phyloP scores from a whole-genome alignment of 108 stramenopile genomes.

The Ochromonas danica region DNA sequence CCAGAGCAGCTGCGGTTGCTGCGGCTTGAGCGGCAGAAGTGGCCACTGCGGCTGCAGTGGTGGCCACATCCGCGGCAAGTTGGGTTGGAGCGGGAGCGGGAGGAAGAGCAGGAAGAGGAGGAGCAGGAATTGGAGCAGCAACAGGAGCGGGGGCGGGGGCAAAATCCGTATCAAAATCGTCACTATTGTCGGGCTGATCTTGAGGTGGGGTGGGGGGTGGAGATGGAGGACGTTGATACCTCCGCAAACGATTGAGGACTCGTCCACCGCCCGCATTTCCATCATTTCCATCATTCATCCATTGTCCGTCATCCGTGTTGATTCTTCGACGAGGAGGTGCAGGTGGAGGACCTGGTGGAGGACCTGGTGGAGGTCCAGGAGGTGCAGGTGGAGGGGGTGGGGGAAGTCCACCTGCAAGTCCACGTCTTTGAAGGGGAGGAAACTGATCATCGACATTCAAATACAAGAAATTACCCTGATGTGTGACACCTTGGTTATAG shows the following conservation, averaged over 20 bases:
- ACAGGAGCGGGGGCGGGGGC: slow-evolving; percentile 11
- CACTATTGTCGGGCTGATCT: slow-evolving; percentile 9
- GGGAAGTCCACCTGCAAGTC: slow-evolving; percentile 13
- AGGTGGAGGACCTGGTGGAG: slow-evolving; percentile 12
- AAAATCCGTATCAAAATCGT: slow-evolving; percentile 17
- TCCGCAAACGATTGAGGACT: slow-evolving; percentile 14
- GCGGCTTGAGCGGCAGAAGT: slow-evolving; percentile 12
- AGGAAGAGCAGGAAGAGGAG: slow-evolving; percentile 13
- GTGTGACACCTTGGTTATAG: slow-evolving; percentile 15
- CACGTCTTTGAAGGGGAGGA: slow-evolving; percentile 13
- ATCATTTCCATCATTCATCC: slow-evolving; percentile 16
- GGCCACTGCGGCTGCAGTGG: slow-evolving; percentile 12
- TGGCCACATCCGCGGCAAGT: slow-evolving; percentile 12
- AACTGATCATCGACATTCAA: slow-evolving; percentile 16
- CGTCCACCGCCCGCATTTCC: slow-evolving; percentile 12
- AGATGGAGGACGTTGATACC: slow-evolving; percentile 14
- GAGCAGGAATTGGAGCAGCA: slow-evolving; percentile 13
- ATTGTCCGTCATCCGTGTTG: slow-evolving; percentile 14
- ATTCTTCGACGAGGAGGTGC: slow-evolving; percentile 13
- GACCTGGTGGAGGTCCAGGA: slow-evolving; percentile 12
- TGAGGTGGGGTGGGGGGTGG: slow-evolving; percentile 12
- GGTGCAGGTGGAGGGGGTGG: slow-evolving; percentile 12
- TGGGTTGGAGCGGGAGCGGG: slow-evolving; percentile 12
- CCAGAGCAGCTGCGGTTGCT: slow-evolving; percentile 12
- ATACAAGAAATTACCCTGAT: slow-evolving; percentile 17